These are phyloP conservation scores for Amoeboaphelidium protococcarum DNA, from an alignment of 371 early-diverging fungal genomes.

Conservation along the genomic window DNA sequence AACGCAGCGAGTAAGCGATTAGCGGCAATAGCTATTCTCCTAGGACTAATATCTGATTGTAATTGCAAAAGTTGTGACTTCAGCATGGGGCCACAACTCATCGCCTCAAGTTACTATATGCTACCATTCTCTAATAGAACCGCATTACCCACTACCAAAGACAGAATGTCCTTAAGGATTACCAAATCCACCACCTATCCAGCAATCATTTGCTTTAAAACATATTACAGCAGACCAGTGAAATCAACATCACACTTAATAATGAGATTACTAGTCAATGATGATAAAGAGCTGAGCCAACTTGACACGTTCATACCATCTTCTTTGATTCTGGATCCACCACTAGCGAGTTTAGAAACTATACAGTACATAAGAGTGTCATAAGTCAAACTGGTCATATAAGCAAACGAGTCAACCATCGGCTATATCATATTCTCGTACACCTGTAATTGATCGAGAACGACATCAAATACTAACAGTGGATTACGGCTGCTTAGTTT, in stretches of 20 bases:
- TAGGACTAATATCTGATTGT: no score
- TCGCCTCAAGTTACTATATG: background rate
- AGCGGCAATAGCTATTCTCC: no score
- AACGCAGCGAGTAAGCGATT: no score
- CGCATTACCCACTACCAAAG: background rate
- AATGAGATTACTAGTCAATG: background rate
- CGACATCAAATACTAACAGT: constrained; percentile 34
- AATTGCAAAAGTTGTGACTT: no score
- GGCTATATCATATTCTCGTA: constrained; percentile 60
- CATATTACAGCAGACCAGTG: background rate
- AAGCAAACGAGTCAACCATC: constrained; percentile 61
- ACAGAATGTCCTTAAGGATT: background rate
- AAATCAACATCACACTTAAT: background rate
- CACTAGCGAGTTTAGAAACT: constrained; percentile 32
- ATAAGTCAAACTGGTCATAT: constrained; percentile 49
- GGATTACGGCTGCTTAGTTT: constrained; percentile 60
- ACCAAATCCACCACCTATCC: background rate
- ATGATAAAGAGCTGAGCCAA: constrained; percentile 16
- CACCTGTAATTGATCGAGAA: constrained; percentile 45
- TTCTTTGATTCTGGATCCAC: constrained; percentile 23
- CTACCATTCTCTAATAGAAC: background rate
- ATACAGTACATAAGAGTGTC: constrained; percentile 50
- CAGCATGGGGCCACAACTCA: no score
- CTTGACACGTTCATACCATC: constrained; percentile 24
- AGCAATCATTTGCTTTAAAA: background rate